Evolutionary conservation across 148 eudicot species (phyloP).

Genomic region (Amaranthus hypochondriacus): DNA sequence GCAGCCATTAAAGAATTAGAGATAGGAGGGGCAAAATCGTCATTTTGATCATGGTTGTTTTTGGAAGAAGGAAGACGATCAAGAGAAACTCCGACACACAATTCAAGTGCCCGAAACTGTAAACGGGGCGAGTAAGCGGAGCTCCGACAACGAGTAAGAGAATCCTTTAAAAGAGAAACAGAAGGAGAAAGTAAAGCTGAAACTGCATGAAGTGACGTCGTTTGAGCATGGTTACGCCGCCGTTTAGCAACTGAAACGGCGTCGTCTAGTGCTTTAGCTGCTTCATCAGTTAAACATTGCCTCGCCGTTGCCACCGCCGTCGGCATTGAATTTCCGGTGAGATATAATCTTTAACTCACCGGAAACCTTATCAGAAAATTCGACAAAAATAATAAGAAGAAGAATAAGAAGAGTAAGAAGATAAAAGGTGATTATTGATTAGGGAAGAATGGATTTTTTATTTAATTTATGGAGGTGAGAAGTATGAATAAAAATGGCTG

Average conservation of each 20-base stretch:
- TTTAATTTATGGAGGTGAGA: not conserved
- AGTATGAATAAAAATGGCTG: slow-evolving; percentile 9
- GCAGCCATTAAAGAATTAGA: slow-evolving; percentile 96
- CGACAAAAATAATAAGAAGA: too few relatives aligned
- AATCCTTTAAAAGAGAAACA: slow-evolving; percentile 59
- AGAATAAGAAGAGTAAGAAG: not conserved
- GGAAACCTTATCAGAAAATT: too few relatives aligned
- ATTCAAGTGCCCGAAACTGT: slow-evolving; percentile 75
- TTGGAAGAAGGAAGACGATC: slow-evolving; percentile 58
- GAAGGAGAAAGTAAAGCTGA: slow-evolving; percentile 69
- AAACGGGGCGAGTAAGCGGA: slow-evolving; percentile 56
- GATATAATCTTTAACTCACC: not conserved
- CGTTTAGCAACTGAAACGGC: slow-evolving; percentile 84
- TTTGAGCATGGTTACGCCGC: slow-evolving; percentile 76
- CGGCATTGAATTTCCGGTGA: slow-evolving; percentile 45
- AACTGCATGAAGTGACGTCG: slow-evolving; percentile 82
- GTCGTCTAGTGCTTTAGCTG: slow-evolving; percentile 67
- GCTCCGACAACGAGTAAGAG: slow-evolving; percentile 58
- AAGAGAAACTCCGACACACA: slow-evolving; percentile 67
- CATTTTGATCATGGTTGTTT: slow-evolving; percentile 9
- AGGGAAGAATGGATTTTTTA: too few relatives aligned
- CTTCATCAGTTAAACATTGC: slow-evolving; percentile 81
- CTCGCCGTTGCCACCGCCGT: slow-evolving; percentile 81
- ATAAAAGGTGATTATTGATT: too few relatives aligned
- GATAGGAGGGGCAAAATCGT: slow-evolving; percentile 62